Evolutionary conservation across 139 green algal genomes (phyloP).

Genomic region (Chloropicon primus): DNA sequence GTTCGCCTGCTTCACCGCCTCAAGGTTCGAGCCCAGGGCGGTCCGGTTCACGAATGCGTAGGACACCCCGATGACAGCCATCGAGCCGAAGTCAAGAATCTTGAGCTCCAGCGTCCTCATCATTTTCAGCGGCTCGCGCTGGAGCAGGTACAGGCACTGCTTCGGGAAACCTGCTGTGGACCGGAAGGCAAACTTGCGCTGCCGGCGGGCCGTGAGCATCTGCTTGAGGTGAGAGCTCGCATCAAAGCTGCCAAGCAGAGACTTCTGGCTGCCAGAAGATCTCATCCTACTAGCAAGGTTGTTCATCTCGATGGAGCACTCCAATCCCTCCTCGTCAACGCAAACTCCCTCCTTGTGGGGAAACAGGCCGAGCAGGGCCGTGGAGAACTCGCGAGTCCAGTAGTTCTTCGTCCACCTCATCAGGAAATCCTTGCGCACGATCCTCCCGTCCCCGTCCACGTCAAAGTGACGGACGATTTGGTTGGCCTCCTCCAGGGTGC

Average conservation of each 20-base stretch:
- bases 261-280: not conserved
- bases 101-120: not conserved
- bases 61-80: not conserved
- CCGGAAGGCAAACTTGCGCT: not conserved
- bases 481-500: conserved; percentile 17
- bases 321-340: too few relatives aligned
- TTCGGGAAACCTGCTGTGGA: not conserved
- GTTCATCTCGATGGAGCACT: not conserved
- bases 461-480: conserved; percentile 28
- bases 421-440: conserved; percentile 1
- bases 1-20: not conserved
- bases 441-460: not conserved
- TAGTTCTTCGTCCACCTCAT: not conserved
- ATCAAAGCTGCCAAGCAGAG: not conserved
- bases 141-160: not conserved
- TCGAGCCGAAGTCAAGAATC: not conserved
- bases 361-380: not conserved
- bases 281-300: too few relatives aligned
- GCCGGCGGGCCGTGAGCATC: not conserved
- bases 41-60: not conserved
- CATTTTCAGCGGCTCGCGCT: not conserved
- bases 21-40: not conserved
- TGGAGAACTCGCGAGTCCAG: not conserved
- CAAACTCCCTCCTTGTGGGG: not conserved
- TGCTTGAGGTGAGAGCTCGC: not conserved